These are phyloP conservation scores for Helminthosporium solani DNA, from an alignment of 2,329 filamentous ascomycete species.

Conservation along the genomic window DNA sequence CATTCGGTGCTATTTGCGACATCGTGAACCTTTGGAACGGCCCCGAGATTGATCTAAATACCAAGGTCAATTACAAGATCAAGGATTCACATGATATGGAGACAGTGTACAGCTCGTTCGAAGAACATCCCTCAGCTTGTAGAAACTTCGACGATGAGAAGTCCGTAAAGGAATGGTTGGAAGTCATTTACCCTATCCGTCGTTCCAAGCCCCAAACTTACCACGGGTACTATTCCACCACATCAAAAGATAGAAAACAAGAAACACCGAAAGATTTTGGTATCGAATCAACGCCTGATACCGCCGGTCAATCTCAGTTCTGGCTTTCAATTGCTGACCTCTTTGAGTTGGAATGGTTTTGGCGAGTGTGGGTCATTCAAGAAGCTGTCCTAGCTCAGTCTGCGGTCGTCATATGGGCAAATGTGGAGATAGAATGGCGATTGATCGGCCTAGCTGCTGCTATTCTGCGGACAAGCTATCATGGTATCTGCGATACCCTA, in stretches of 20 bases:
- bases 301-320: neutral
- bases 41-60: neutral
- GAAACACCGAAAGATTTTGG: neutral
- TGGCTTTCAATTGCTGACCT: slow-evolving; percentile 1
- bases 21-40: slow-evolving; percentile 8
- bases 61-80: neutral
- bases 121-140: neutral
- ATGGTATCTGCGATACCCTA: slow-evolving; percentile 6
- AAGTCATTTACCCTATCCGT: neutral
- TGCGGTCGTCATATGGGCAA: slow-evolving; percentile 3
- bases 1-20: slow-evolving; percentile 10
- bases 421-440: slow-evolving; percentile 4
- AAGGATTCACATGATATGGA: neutral
- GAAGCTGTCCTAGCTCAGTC: slow-evolving; percentile 4
- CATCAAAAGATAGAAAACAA: neutral
- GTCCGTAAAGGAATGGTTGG: neutral
- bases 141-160: neutral
- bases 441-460: slow-evolving; percentile 7
- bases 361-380: slow-evolving; percentile 9
- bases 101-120: slow-evolving; percentile 6
- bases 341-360: slow-evolving; percentile 5
- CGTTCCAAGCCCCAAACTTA: neutral
- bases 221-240: neutral
- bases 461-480: slow-evolving; percentile 6
- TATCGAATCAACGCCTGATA: neutral